phyloP scores from a whole-genome alignment of 2,329 filamentous ascomycete genomes.

The Venturia asperata region DNA sequence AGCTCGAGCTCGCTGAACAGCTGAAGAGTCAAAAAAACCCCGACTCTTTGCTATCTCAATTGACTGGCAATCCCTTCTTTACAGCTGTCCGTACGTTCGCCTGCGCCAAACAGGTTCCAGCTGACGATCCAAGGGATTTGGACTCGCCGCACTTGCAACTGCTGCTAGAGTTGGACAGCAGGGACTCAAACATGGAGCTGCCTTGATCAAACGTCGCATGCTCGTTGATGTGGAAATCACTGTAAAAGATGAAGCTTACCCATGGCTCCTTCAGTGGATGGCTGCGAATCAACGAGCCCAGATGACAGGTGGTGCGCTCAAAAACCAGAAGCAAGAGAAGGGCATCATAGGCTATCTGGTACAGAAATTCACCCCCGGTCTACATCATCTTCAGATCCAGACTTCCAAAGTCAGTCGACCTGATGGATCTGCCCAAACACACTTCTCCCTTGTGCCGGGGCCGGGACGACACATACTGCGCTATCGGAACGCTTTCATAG shows the following conservation, averaged over 20 bases:
- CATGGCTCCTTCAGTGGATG: conserved; percentile 92
- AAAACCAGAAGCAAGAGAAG: conserved; percentile 25
- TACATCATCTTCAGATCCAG: conserved; percentile 59
- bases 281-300: conserved; percentile 66
- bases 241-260: conserved; percentile 85
- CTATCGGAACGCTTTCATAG: conserved; percentile 79
- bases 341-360: conserved; percentile 48
- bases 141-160: conserved; percentile 81
- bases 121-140: conserved; percentile 56
- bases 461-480: conserved; percentile 84
- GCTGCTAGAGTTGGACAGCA: conserved; percentile 73
- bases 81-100: conserved; percentile 47
- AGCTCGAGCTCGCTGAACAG: conserved; percentile 27
- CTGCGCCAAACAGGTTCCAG: background rate
- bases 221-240: conserved; percentile 95
- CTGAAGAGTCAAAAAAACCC: conserved; percentile 32
- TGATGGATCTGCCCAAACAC: conserved; percentile 64
- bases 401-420: conserved; percentile 56
- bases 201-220: conserved; percentile 72
- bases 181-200: conserved; percentile 63
- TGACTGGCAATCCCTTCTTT: conserved; percentile 47
- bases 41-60: conserved; percentile 38
- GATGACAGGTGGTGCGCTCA: conserved; percentile 22
- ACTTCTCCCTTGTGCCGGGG: conserved; percentile 84
- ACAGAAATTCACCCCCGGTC: conserved; percentile 50